Evolutionary conservation across 106 monocot species (phyloP).

Genomic region (Phalaenopsis equestris): DNA sequence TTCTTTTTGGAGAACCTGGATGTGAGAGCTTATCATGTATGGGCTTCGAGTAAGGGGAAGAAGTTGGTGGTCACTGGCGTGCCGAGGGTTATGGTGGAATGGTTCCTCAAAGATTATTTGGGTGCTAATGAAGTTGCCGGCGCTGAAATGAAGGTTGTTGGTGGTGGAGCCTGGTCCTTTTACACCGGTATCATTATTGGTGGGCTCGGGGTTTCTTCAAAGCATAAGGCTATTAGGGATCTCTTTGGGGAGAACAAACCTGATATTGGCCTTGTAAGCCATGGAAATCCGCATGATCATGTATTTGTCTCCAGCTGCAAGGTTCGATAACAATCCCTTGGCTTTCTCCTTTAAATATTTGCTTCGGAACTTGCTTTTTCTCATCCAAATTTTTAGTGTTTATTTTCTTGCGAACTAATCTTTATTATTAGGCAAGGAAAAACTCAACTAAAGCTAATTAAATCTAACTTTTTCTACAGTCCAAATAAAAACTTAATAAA

Average conservation of each 20-base stretch:
- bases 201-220: neutral
- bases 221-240: constrained; percentile 18
- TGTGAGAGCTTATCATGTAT: constrained; percentile 23
- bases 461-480: no score
- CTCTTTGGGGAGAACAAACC: constrained; percentile 25
- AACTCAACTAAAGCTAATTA: neutral
- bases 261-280: constrained; percentile 37
- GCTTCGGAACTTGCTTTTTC: no score
- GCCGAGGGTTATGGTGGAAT: constrained; percentile 64
- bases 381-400: no score
- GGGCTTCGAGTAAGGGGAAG: constrained; percentile 22
- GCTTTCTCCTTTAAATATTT: neutral
- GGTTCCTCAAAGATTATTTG: constrained; percentile 58
- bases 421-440: neutral
- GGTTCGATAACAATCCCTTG: constrained; percentile 12
- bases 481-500: no score
- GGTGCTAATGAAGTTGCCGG: constrained; percentile 30
- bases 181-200: constrained; percentile 36
- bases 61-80: constrained; percentile 29
- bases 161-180: constrained; percentile 2
- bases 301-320: constrained; percentile 40
- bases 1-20: constrained; percentile 59
- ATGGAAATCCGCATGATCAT: constrained; percentile 22
- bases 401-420: no score
- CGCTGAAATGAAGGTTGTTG: constrained; percentile 29